Evolutionary conservation across 1,284 basidiomycete genomes (phyloP).

Genomic region (Melampsora larici-populina): DNA sequence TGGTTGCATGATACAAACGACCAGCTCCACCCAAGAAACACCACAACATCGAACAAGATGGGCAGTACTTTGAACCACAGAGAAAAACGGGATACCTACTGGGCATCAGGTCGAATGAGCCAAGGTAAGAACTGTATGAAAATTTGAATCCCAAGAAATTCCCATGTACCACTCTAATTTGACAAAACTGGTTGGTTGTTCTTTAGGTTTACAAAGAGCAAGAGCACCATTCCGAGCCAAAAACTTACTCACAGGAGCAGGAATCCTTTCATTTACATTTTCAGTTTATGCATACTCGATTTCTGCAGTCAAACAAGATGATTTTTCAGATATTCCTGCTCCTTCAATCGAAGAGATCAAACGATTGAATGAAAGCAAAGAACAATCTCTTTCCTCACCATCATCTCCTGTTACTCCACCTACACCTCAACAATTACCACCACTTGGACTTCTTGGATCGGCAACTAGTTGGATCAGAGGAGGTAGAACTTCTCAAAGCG

Average conservation of each 20-base stretch:
- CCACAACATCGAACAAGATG: no score
- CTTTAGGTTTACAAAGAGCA: conserved; percentile 20
- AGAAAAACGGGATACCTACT: conserved; percentile 25
- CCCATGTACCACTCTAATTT: background rate
- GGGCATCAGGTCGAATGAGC: conserved; percentile 29
- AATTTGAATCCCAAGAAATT: background rate
- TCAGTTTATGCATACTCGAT: conserved; percentile 33
- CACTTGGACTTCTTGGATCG: conserved; percentile 13
- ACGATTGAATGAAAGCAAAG: conserved; percentile 6
- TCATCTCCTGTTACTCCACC: background rate
- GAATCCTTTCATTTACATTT: conserved; percentile 32
- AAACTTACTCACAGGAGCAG: conserved; percentile 23
- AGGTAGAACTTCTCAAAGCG: background rate
- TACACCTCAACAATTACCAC: background rate
- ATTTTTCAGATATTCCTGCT: conserved; percentile 34
- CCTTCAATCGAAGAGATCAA: conserved; percentile 24
- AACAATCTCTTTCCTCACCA: background rate
- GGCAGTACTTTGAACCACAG: conserved; percentile 11
- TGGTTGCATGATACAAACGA: no score
- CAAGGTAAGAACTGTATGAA: background rate
- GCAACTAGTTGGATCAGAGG: conserved; percentile 10
- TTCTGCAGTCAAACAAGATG: conserved; percentile 34
- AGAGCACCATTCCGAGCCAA: conserved; percentile 23
- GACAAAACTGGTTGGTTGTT: background rate
- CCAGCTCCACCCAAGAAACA: no score